Evolutionary conservation across 148 eudicot genomes (phyloP), one percentile per base, ranked within the genome.

Genomic region (Vaccinium darrowii): DNA sequence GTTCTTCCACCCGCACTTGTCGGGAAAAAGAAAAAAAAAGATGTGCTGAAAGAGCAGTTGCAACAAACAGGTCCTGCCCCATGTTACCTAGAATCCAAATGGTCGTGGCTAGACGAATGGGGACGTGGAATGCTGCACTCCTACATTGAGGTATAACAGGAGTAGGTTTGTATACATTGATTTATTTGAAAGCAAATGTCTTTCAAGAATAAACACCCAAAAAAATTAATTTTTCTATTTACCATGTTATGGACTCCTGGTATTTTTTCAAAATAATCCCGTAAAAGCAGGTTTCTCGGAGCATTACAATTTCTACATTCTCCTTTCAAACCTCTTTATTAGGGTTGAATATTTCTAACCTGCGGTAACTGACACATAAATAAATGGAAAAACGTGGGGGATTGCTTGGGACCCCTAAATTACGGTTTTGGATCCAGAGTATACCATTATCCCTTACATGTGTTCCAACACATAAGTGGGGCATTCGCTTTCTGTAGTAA

Each of bases 171-270:
- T 0, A 72, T 33, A 15, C 49, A 27, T 30, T 14, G 5, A 27
- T 4, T 30, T 33, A 13, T 72, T 0, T 72, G 76, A 27, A 33
- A 36, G 76, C 0, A 73, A 39, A 73, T 39, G n/a, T 15, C 50
- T 39, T 39, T 39, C 77, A 73, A 73, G 50, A 73, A 15, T 73
- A 33, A 73, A 73, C 77, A 36, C 50, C 77, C 77, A 73, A 16
- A 16, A 11, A 73, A 33, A 1, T 72, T 14, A 33, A 50, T 36
- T 10, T 72, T 33, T 39, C 39, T 13, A 69, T 30, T 65, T 13
- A 27, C 74, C 39, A 69, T 27, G 7, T 33, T 30, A 13, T 27
- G 18, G 43, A 30, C 7, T 27, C 18, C 43, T 69, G 30, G 43
- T 69, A 27, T 73, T 73, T 15, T 33, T 72, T 15, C 21, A 72